Percentiles rank a stretch among this genome's conserved stretches.
Evolutionary conservation across 352 stramenopile species (phyloP).

Genomic region (Phytophthora vignae): DNA sequence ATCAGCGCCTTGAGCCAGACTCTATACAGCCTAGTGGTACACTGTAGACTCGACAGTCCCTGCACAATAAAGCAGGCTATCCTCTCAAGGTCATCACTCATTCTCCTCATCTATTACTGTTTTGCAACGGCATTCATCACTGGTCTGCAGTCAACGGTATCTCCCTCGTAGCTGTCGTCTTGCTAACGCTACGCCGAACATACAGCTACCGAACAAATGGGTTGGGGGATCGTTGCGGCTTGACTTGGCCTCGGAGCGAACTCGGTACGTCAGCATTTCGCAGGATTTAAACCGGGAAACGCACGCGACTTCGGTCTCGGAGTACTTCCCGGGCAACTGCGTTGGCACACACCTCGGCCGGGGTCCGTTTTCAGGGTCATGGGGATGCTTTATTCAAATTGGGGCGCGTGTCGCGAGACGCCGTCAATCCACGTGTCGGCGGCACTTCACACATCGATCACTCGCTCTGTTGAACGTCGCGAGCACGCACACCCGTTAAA

Average conservation of each 20-base stretch:
- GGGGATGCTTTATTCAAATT: slow-evolving; percentile 45
- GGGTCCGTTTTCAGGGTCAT: slow-evolving; percentile 34
- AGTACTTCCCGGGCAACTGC: background rate
- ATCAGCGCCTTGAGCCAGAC: slow-evolving; percentile 6
- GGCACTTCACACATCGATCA: slow-evolving; percentile 14
- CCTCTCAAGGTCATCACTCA: background rate
- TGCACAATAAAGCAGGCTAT: background rate
- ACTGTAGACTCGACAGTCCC: too few relatives aligned
- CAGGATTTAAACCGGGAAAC: background rate
- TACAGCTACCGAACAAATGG: background rate
- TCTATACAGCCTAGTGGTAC: background rate
- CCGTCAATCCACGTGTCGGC: slow-evolving; percentile 8
- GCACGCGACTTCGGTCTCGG: background rate
- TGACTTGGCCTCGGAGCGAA: background rate
- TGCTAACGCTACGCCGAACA: background rate
- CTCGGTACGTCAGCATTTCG: slow-evolving; percentile 5
- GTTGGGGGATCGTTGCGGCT: background rate
- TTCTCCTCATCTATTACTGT: background rate
- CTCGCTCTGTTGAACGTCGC: slow-evolving; percentile 20
- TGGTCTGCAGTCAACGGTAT: background rate
- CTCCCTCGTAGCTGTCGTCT: background rate
- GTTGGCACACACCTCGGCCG: slow-evolving; percentile 12
- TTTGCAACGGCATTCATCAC: background rate
- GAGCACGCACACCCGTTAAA: slow-evolving; percentile 39
- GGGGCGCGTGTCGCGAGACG: slow-evolving; percentile 25